Evolutionary conservation across 2,329 filamentous ascomycete genomes (phyloP).

Genomic region (Colletotrichum sp.): DNA sequence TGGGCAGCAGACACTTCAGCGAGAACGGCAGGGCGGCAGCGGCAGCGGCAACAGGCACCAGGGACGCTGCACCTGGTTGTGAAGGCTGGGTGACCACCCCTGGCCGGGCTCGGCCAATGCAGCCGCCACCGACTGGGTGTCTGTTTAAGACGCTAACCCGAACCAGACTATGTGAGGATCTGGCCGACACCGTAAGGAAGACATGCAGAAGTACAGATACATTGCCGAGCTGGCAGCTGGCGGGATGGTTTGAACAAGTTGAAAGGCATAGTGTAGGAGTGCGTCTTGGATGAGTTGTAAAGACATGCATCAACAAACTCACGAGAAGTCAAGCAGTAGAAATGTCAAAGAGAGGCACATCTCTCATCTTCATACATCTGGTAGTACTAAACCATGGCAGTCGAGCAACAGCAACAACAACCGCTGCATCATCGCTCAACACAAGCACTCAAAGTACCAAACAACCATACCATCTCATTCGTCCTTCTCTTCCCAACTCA

Average conservation of each 20-base stretch:
- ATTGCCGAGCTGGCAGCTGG: background rate
- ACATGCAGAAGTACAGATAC: background rate
- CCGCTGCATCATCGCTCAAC: background rate
- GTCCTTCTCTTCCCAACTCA: background rate
- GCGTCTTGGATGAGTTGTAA: background rate
- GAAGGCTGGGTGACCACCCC: background rate
- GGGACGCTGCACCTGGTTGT: background rate
- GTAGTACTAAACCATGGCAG: too few relatives aligned
- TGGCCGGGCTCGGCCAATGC: background rate
- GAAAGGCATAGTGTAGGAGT: background rate
- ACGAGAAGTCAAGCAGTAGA: background rate
- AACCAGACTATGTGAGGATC: background rate
- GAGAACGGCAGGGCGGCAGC: background rate
- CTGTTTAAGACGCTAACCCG: background rate
- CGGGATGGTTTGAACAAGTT: background rate
- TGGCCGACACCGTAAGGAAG: background rate
- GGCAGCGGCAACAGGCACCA: constrained; percentile 5
- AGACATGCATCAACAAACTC: background rate
- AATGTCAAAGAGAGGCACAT: background rate
- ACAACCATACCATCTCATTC: background rate
- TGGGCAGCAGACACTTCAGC: background rate
- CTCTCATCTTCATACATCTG: background rate
- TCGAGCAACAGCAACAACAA: background rate
- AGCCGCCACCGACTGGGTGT: background rate
- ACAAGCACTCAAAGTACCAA: background rate